Conservation (phyloP, 768 basidiomycete genomes). For the Lactarius evosmus region DNA sequence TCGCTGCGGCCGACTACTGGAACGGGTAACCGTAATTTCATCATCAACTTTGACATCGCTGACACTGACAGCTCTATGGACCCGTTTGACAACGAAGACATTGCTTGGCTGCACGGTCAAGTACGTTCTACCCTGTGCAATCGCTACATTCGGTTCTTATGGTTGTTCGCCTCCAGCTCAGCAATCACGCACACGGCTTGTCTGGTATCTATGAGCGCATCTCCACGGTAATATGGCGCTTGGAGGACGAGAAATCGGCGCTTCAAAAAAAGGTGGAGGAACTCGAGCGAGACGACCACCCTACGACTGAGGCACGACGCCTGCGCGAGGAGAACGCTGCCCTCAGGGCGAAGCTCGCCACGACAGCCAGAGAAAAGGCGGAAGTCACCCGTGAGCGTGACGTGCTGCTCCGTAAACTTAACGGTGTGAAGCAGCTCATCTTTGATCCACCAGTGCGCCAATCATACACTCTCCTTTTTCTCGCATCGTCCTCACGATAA, state of each 20-base stretch:
- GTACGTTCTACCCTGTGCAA: neutral
- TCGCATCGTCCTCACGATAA: neutral
- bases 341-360: conserved; percentile 17
- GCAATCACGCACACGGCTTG: conserved; percentile 1
- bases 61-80: conserved; percentile 7
- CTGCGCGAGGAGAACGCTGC: conserved; percentile 24
- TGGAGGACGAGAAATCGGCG: conserved; percentile 31
- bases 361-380: conserved; percentile 9
- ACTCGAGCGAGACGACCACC: conserved; percentile 36
- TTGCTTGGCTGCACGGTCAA: conserved; percentile 12
- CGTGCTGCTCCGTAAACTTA: conserved; percentile 12
- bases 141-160: neutral
- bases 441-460: conserved; percentile 7
- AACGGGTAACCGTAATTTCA: neutral
- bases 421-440: conserved; percentile 17
- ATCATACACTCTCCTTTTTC: neutral
- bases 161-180: conserved; percentile 5
- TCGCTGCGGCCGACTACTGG: neutral
- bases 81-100: conserved; percentile 12
- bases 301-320: conserved; percentile 21
- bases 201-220: conserved; percentile 35
- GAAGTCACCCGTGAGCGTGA: conserved; percentile 22
- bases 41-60: too few relatives aligned
- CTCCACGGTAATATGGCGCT: conserved; percentile 26
- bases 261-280: conserved; percentile 36